Base-by-base conservation (phyloP, 2,329 filamentous ascomycete species). In the Monosporascus sp. region DNA sequence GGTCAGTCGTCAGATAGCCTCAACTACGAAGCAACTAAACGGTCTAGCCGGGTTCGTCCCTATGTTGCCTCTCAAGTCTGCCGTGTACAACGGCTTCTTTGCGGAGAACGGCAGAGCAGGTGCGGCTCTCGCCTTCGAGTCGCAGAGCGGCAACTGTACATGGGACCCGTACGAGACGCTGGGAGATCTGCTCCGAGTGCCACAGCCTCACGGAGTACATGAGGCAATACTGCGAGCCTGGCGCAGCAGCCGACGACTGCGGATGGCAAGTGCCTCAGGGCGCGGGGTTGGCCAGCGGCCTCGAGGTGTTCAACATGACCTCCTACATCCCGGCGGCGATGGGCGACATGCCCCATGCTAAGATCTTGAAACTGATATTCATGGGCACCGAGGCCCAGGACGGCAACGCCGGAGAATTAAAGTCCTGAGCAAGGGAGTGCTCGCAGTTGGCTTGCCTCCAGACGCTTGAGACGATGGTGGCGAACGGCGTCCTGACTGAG, bases 61-160 rank as follows among this genome's bases (percentile, higher is more conserved):
- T 0, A 63, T 69, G 20, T 53, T 70, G 17, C 64, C 68, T 2
- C 59, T 70, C 45, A 70, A 70, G 48, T 63, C 67, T 1, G 65
- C 66, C 2, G 67, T 70, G 7, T 70, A 70, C 49, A 67, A 68
- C 46, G 68, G 67, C 6, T 61, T 70, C 5, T 70, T 70, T 38
- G 65, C 67, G 11, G 66, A 69, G 51, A 66, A 68, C 52, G 61
- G 61, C 20, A 59, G 67, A 19, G 67, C 65, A 0, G 59, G 56
- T 45, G 54, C 61, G 2, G 57, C 59, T 7, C 56, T 68, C n/a
- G 59, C 64, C 1, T 61, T 68, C 38, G 56, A 55, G 24, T 68
- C 65, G 41, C 58, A 60, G 46, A 67, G 59, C 2, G 66, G 66
- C 17, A 68, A 68, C 50, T 69, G 65, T 49, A 66, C 61, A 0